Evolutionary conservation across 345 rosid genomes (phyloP).

Genomic region (Eucalyptus tenuipes): DNA sequence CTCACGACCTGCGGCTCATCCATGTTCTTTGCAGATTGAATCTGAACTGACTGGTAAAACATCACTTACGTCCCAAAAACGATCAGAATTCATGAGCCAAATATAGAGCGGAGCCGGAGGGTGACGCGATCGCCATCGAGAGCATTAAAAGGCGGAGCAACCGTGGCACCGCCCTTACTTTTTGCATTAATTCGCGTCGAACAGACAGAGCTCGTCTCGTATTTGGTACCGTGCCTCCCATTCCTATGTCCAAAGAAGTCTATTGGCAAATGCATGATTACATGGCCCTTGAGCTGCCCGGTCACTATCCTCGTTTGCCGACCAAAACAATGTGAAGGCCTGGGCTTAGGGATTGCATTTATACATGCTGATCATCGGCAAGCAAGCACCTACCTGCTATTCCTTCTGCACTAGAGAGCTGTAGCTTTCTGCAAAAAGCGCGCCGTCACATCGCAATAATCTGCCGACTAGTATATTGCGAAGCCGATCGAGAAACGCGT

Average conservation of each 20-base stretch:
- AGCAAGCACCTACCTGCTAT: not conserved
- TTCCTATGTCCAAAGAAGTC: not conserved
- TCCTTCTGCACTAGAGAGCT: not conserved
- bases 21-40: not conserved
- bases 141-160: not conserved
- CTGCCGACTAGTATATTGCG: not conserved
- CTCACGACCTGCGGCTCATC: not conserved
- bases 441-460: not conserved
- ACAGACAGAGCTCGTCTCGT: not conserved
- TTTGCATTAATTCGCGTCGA: not conserved
- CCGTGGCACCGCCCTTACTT: not conserved
- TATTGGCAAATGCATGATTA: not conserved
- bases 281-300: not conserved
- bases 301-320: not conserved
- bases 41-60: not conserved
- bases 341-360: not conserved
- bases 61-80: not conserved
- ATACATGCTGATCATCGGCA: not conserved
- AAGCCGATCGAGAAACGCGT: not conserved
- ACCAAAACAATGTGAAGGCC: not conserved
- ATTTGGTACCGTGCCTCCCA: not conserved
- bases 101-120: not conserved
- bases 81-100: not conserved
- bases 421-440: not conserved
- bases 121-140: not conserved